These are phyloP conservation scores for Zygoascus sp. DNA, from an alignment of 1,139 yeast genomes.

Conservation along the genomic window DNA sequence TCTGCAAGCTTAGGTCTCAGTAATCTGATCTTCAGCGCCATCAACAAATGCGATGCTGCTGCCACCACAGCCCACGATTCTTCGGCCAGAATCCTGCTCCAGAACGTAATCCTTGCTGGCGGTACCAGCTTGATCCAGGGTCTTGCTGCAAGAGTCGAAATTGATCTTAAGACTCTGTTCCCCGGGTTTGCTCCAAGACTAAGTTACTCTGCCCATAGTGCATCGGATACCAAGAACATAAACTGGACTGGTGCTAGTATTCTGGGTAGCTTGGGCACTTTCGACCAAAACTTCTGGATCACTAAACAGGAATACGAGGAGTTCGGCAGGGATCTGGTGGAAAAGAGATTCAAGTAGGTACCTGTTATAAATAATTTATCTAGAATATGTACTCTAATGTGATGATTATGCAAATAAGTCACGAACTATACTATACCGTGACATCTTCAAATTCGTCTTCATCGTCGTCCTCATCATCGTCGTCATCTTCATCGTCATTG, in stretches of 20 bases:
- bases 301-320: conserved; percentile 87
- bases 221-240: conserved; percentile 74
- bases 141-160: conserved; percentile 68
- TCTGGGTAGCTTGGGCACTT: conserved; percentile 84
- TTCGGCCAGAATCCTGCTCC: conserved; percentile 48
- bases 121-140: conserved; percentile 83
- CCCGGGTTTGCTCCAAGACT: conserved; percentile 61
- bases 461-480: conserved; percentile 31
- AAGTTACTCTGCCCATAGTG: conserved; percentile 67
- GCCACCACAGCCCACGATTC: conserved; percentile 47
- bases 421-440: neutral
- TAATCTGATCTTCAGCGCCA: conserved; percentile 63
- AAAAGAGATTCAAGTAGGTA: conserved; percentile 35
- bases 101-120: conserved; percentile 86
- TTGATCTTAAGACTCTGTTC: conserved; percentile 64
- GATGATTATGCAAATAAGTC: neutral
- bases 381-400: conserved; percentile 7
- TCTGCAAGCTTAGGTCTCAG: conserved; percentile 51
- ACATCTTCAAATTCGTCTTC: conserved; percentile 23
- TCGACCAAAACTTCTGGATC: conserved; percentile 88
- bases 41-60: conserved; percentile 38
- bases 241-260: conserved; percentile 97
- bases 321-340: conserved; percentile 70
- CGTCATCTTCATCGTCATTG: conserved; percentile 23
- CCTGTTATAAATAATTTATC: neutral